Base-by-base conservation (phyloP, 2,329 filamentous ascomycete species). In the Epichloe gansuensis region DNA sequence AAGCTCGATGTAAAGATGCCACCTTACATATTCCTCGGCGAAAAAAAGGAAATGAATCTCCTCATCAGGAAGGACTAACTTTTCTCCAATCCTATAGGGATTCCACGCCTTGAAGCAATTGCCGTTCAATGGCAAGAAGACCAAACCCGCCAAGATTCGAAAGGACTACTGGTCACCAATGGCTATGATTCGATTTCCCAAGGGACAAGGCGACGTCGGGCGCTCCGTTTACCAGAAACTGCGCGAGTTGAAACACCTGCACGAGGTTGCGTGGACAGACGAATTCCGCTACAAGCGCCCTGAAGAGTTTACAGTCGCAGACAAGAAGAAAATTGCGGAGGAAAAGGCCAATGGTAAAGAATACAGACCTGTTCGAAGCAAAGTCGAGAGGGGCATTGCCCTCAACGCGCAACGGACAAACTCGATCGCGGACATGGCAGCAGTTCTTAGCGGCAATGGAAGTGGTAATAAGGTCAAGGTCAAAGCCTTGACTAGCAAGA, bases 101-200 rank as follows among this genome's bases (percentile, higher is more conserved):
- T 60, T 71, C 58, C 71, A 72, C 54, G 70, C 72, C 46, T 67
- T 82, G 57, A 72, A 75, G 60, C 80, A 83, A 62, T 66, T 86
- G 55, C 76, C 80, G 47, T 86, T 77, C 70, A 81, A 81, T 57
- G 82, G 82, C 67, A 86, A 85, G 65, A 85, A 86, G 67, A 75
- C 78, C 46, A 77, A 79, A 58, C 81, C 81, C 2, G 65, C 75
- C 51, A 80, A 78, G 60, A 69, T 86, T 41, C 80, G 83, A 54
- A 83, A 81, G 66, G 83, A 86, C 69, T 79, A 81, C 67, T 86
- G 83, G 82, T 69, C 70, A 37, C 78, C 79, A 6, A 69, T 85
- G 60, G 81, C 80, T 49, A 67, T 75, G 56, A 77, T 86, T 55
- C 69, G 75, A 61, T 81, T 86, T 63, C 74, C 75, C 44, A 55